A percentile compares a stretch with the other conserved stretches of the same genome.
These are phyloP conservation scores for Phaseolus coccineus DNA, from an alignment of 331 rosid species.

Conservation along the genomic window DNA sequence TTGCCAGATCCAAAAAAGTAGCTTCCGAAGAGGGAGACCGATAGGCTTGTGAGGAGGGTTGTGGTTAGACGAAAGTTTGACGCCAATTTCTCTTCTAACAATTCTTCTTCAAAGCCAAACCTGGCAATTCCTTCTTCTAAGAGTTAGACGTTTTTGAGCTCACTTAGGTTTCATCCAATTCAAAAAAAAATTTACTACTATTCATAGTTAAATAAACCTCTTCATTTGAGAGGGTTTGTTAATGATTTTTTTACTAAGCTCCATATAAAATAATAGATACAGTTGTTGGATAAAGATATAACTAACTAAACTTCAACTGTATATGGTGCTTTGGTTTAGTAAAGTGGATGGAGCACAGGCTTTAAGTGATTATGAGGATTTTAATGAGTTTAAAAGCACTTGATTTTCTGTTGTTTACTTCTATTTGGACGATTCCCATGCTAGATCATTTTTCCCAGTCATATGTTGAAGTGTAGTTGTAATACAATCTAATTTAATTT, in stretches of 20 bases:
- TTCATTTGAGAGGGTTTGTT: slow-evolving; percentile 25
- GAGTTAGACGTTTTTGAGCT: slow-evolving; percentile 41
- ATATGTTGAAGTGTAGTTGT: neutral
- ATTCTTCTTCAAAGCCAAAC: slow-evolving; percentile 51
- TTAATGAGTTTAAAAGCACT: neutral
- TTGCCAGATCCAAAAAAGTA: slow-evolving; percentile 83
- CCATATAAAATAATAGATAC: neutral
- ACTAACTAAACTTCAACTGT: no score
- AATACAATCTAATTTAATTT: neutral
- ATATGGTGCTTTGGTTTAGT: no score
- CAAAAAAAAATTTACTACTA: slow-evolving; percentile 55
- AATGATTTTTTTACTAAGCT: slow-evolving; percentile 19
- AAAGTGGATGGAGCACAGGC: neutral
- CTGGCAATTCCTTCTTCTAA: slow-evolving; percentile 51
- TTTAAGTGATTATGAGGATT: neutral
- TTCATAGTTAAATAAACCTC: neutral
- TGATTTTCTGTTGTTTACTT: neutral
- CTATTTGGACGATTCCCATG: neutral
- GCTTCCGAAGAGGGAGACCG: slow-evolving; percentile 60
- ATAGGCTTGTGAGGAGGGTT: slow-evolving; percentile 72
- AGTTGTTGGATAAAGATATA: neutral
- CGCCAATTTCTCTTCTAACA: slow-evolving; percentile 53
- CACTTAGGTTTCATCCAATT: slow-evolving; percentile 60
- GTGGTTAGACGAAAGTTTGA: slow-evolving; percentile 70
- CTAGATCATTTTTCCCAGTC: neutral